Evolutionary conservation across 2,329 filamentous ascomycete genomes (phyloP), one percentile per base, ranked within the genome.

Genomic region (Grosmannia penicillata): DNA sequence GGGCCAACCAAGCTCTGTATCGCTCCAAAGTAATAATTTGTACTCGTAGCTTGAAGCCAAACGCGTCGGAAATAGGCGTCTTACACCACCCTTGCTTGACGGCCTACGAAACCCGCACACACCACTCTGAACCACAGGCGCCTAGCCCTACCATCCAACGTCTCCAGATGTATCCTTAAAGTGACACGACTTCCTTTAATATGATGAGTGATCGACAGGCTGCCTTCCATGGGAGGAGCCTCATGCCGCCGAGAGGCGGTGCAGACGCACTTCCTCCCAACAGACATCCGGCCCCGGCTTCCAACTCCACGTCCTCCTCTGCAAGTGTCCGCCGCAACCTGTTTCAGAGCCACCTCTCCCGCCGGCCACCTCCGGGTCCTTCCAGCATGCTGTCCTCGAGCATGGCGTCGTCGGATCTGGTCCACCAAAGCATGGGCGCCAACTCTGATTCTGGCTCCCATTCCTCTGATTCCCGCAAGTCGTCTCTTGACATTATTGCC

Each of bases 261-360:
- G 14, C 37, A 4, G 42, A 29, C n/a, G 23, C 36, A 6, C 41
- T 43, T 43, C 38, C 39, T 2, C 32, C 33, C 5, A 22, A 18
- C 17, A 21, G 36, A 11, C 19, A 18, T 33, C n/a, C 37, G 4
- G 30, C 24, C 36, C n/a, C 37, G 4, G 30, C 24, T n/a, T 13
- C 40, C 9, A 7, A 37, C 3, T 18, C 45, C 4, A 38, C 39
- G 3, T 44, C 43, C 9, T 28, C 46, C 29, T n/a, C n/a, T n/a
- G n/a, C n/a, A n/a, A 57, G 53, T 33, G 61, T 70, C 26, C 66
- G 67, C 17, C 61, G 66, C 43, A 75, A 75, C 55, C 63, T 76
- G 38, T 75, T 78, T 56, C 72, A 74, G 50, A 64, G 62, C 55
- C 66, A 75, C 43, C 62, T 75, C 40, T 70, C 66, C 36, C 64